Conservation (phyloP, 192 early-diverging fungal species). For the Backusella liffmaniae region DNA sequence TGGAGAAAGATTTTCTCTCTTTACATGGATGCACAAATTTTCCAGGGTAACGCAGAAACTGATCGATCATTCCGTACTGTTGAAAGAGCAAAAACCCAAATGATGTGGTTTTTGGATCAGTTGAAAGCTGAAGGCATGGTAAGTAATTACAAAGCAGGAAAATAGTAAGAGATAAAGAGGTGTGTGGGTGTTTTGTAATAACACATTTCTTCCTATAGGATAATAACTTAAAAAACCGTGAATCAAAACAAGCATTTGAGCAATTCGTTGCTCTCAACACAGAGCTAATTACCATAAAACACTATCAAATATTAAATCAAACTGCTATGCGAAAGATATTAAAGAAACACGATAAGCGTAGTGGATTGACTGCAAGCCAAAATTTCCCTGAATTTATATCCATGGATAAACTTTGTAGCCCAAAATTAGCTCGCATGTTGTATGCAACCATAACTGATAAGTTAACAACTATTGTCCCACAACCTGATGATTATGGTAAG, state of each 20-base stretch:
- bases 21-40: conserved; percentile 74
- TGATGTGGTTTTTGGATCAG: conserved; percentile 59
- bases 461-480: conserved; percentile 71
- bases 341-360: conserved; percentile 91
- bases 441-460: conserved; percentile 62
- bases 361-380: conserved; percentile 49
- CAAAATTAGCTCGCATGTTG: conserved; percentile 60
- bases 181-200: neutral
- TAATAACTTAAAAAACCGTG: neutral
- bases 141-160: neutral
- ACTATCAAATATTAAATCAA: conserved; percentile 78
- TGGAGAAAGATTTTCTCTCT: conserved; percentile 70
- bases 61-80: conserved; percentile 53
- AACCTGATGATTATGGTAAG: conserved; percentile 73
- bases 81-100: conserved; percentile 55
- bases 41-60: conserved; percentile 56
- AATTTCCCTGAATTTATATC: conserved; percentile 52
- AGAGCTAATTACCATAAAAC: conserved; percentile 72
- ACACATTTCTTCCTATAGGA: neutral
- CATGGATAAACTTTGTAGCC: conserved; percentile 51
- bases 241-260: conserved; percentile 38
- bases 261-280: conserved; percentile 68
- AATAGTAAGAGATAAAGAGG: neutral
- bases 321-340: conserved; percentile 81
- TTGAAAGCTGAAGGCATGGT: conserved; percentile 45